Evolutionary conservation across 129 eudicot species (phyloP), one percentile per base, ranked within the genome.

Genomic region (Tagetes patula): DNA sequence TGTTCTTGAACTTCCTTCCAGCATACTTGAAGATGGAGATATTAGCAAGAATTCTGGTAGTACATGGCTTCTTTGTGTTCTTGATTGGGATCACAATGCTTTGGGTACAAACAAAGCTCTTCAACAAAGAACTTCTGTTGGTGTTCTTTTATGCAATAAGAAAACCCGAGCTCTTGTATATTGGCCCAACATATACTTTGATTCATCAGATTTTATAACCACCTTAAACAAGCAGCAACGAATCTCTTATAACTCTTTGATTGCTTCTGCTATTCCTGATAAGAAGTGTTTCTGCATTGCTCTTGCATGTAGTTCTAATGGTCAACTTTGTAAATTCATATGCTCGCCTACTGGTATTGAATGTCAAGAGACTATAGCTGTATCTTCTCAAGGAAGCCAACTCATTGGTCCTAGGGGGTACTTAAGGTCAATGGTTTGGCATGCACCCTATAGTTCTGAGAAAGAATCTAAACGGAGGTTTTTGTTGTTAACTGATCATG

Each of bases 401-500:
- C 27, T 69, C 11, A 58, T 65, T 59, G 77, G 80, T 76, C 77
- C 83, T 64, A 94, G 83, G 85, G 96, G 96, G 39, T 90, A 86
- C 49, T 90, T 96, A 20, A 88, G 96, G 82, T 87, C 98, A 53
- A 73, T 94, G 83, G 76, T 77, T 43, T 94, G 98, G 98, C 95
- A 87, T 60, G 65, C 52, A 55, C 71, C 78, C 14, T 27, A 45
- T 50, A 74, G 53, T 69, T 87, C 83, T 43, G 60, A 48, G 11
- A 83, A 70, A 53, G 90, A 90, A 60, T 40, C 77, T 0, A 74
- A 80, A 36, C 86, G 92, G 69, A 82, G 81, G 83, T 90, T 94
- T 48, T 84, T 94, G 74, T 70, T 94, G 33, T 80, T 94, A 73
- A 94, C 96, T 32, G 91, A 94, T 81, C 82, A 84, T 58, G 98